phyloP scores from a whole-genome alignment of 345 rosid genomes.

The Litchi chinensis region DNA sequence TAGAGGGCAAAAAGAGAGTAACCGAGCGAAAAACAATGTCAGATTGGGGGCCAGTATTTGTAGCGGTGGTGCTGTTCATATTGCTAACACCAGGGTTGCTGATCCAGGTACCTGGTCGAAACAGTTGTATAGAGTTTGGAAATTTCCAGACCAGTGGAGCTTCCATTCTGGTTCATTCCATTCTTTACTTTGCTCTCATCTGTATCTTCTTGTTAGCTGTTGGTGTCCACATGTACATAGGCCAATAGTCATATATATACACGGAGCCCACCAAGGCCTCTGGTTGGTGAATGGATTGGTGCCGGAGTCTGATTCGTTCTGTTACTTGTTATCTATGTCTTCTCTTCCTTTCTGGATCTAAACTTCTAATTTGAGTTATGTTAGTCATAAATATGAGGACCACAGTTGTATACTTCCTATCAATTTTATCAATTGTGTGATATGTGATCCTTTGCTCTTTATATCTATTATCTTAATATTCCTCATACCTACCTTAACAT shows the following conservation, averaged over 20 bases:
- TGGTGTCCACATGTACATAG: slow-evolving; percentile 78
- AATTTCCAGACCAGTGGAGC: slow-evolving; percentile 89
- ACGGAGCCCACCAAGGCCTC: no score
- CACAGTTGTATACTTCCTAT: neutral
- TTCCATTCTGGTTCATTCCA: slow-evolving; percentile 76
- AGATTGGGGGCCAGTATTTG: slow-evolving; percentile 96
- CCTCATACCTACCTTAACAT: no score
- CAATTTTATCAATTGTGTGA: neutral
- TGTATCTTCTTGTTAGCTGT: slow-evolving; percentile 87
- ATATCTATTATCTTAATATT: neutral
- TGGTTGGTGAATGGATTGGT: neutral
- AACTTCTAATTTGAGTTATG: no score
- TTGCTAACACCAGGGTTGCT: slow-evolving; percentile 84
- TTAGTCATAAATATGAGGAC: neutral
- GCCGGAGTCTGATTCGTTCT: neutral
- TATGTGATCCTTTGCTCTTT: neutral
- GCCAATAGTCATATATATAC: slow-evolving; percentile 18
- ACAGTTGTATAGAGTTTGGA: slow-evolving; percentile 65
- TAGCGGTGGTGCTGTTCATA: slow-evolving; percentile 80
- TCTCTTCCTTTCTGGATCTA: neutral
- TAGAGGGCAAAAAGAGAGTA: neutral
- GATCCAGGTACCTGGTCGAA: slow-evolving; percentile 72
- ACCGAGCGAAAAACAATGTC: slow-evolving; percentile 41
- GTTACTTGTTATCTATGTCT: neutral
- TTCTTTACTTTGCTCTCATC: slow-evolving; percentile 72